phyloP scores from a whole-genome alignment of 2,329 filamentous ascomycete genomes.

The Neonectria coccinea region DNA sequence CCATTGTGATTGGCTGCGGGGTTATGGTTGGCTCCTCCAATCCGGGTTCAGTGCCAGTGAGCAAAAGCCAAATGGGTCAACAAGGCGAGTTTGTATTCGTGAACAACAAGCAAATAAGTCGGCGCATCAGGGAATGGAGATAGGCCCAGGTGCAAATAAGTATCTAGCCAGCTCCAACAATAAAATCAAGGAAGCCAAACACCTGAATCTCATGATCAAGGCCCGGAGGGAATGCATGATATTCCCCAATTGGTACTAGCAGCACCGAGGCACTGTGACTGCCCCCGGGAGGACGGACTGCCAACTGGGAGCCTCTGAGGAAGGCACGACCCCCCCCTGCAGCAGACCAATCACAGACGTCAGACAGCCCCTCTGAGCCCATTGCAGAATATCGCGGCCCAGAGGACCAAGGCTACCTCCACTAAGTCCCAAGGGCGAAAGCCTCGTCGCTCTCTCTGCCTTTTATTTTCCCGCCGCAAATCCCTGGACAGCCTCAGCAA shows the following conservation, averaged over 20 bases:
- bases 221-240: background rate
- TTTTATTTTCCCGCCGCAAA: slow-evolving; percentile 44
- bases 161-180: background rate
- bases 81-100: background rate
- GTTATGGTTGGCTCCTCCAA: background rate
- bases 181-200: background rate
- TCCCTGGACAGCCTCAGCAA: slow-evolving; percentile 25
- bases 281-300: slow-evolving; percentile 20
- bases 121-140: background rate
- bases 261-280: background rate
- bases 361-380: slow-evolving; percentile 39
- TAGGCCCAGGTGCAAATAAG: background rate
- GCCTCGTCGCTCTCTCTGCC: slow-evolving; percentile 44
- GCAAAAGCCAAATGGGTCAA: background rate
- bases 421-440: slow-evolving; percentile 38
- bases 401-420: slow-evolving; percentile 34
- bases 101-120: background rate
- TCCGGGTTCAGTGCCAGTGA: background rate
- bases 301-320: slow-evolving; percentile 34
- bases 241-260: background rate
- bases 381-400: slow-evolving; percentile 46
- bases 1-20: background rate
- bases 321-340: slow-evolving; percentile 29
- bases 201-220: background rate
- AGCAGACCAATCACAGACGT: slow-evolving; percentile 40